These are phyloP conservation scores for Mucor racemosus DNA, from an alignment of 371 early-diverging fungal species.

Conservation along the genomic window DNA sequence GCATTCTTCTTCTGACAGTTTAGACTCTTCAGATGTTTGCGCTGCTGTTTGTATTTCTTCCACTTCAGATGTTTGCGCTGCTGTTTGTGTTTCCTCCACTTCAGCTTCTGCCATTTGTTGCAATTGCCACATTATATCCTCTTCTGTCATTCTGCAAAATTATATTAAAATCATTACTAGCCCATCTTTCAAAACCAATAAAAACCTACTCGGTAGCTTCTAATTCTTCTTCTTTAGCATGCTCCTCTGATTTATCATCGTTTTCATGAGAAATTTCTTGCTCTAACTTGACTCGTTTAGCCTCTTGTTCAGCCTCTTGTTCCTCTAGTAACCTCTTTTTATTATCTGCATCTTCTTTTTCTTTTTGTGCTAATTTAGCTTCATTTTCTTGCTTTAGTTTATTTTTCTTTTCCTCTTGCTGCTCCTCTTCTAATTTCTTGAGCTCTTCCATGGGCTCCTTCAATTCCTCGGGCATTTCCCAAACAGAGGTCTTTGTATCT, in stretches of 20 bases:
- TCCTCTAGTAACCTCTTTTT: slow-evolving; percentile 7
- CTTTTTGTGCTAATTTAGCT: slow-evolving; percentile 39
- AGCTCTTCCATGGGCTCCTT: slow-evolving; percentile 50
- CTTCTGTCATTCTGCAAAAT: slow-evolving; percentile 66
- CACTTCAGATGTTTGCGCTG: slow-evolving; percentile 6
- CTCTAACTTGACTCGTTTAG: slow-evolving; percentile 9
- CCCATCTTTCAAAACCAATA: not conserved
- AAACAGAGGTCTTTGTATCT: slow-evolving; percentile 67
- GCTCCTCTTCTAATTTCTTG: slow-evolving; percentile 31
- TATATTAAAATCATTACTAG: not conserved
- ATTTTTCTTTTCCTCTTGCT: slow-evolving; percentile 15
- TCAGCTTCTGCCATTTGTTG: slow-evolving; percentile 58
- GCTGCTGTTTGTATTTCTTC: slow-evolving; percentile 7
- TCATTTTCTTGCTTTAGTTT: slow-evolving; percentile 23
- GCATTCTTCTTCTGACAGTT: slow-evolving; percentile 42
- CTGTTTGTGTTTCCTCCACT: slow-evolving; percentile 14
- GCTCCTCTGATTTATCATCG: slow-evolving; percentile 9
- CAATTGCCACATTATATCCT: slow-evolving; percentile 72
- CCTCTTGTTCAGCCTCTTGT: slow-evolving; percentile 15
- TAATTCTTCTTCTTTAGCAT: slow-evolving; percentile 2
- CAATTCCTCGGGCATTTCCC: slow-evolving; percentile 69
- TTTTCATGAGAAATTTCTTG: slow-evolving; percentile 23
- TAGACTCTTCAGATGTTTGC: not conserved
- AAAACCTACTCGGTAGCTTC: slow-evolving; percentile 32
- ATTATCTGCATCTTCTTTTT: slow-evolving; percentile 14